A percentile compares a stretch with the other conserved stretches of the same genome.
phyloP scores from a whole-genome alignment of 2,329 filamentous ascomycete genomes.

The Claviceps spartinae region DNA sequence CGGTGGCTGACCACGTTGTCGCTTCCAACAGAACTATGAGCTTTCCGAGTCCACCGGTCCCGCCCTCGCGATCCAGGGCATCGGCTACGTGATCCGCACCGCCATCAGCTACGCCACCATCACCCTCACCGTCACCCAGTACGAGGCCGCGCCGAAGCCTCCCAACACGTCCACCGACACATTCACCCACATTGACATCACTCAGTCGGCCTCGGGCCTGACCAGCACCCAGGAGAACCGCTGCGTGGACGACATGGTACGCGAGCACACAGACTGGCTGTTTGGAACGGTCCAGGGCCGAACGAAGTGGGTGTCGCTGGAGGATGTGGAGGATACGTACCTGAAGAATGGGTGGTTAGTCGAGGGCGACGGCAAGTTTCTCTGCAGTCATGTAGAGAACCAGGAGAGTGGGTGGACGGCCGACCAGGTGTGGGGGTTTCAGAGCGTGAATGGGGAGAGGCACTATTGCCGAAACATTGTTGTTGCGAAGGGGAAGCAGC shows the following conservation, averaged over 20 bases:
- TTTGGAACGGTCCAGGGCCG: slow-evolving; percentile 59
- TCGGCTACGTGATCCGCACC: slow-evolving; percentile 61
- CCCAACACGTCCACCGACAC: slow-evolving; percentile 25
- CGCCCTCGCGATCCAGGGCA: slow-evolving; percentile 57
- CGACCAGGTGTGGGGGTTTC: slow-evolving; percentile 47
- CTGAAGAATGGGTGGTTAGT: slow-evolving; percentile 46
- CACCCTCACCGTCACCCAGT: slow-evolving; percentile 48
- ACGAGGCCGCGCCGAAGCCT: slow-evolving; percentile 28
- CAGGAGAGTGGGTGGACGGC: slow-evolving; percentile 40
- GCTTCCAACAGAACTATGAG: slow-evolving; percentile 51
- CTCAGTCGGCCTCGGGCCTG: slow-evolving; percentile 60
- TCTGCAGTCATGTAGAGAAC: slow-evolving; percentile 50
- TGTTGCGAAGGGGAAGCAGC: slow-evolving; percentile 35
- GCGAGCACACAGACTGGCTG: slow-evolving; percentile 62
- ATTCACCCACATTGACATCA: slow-evolving; percentile 53
- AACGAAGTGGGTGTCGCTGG: slow-evolving; percentile 34
- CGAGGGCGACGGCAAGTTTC: slow-evolving; percentile 44
- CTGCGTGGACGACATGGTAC: slow-evolving; percentile 35
- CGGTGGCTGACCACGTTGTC: too few species aligned
- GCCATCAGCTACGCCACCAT: slow-evolving; percentile 56
- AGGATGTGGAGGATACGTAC: slow-evolving; percentile 40
- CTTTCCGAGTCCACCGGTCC: slow-evolving; percentile 57
- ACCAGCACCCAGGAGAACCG: slow-evolving; percentile 47
- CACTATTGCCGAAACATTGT: slow-evolving; percentile 40
- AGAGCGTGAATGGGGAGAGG: slow-evolving; percentile 37